Percentiles rank a stretch among this genome's conserved stretches.
Evolutionary conservation across 192 early-diverging fungal genomes (phyloP).

Genomic region (Umbelopsis ramanniana): DNA sequence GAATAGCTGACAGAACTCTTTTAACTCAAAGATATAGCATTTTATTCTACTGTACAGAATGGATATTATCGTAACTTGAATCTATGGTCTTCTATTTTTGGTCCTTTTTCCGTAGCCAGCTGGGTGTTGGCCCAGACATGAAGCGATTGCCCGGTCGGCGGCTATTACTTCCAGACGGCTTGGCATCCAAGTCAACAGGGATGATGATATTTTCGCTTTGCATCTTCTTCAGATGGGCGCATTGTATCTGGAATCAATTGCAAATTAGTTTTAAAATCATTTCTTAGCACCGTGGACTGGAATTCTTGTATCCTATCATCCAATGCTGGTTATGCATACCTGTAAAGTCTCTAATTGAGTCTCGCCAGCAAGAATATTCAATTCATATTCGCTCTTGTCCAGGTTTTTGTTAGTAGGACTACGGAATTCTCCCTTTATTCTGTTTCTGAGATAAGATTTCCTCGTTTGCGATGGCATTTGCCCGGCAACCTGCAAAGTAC

Average conservation of each 20-base stretch:
- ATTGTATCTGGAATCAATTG: not conserved
- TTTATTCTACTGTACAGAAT: not conserved
- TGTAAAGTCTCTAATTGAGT: constrained; percentile 7
- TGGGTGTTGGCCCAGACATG: constrained; percentile 11
- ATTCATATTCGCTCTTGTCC: constrained; percentile 17
- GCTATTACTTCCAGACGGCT: not conserved
- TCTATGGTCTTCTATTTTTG: not conserved
- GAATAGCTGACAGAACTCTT: not conserved
- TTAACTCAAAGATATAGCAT: not conserved
- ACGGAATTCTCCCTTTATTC: constrained; percentile 5
- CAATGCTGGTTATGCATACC: not conserved
- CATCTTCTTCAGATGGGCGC: constrained; percentile 3
- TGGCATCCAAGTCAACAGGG: constrained; percentile 4
- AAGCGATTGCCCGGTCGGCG: constrained; percentile 4
- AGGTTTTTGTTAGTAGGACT: not conserved
- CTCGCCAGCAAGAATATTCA: constrained; percentile 3
- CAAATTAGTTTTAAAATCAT: not conserved
- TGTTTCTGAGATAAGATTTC: constrained; percentile 10
- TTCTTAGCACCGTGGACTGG: too few relatives aligned
- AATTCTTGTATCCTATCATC: too few relatives aligned
- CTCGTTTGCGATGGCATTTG: constrained; percentile 16
- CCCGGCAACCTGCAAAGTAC: not conserved
- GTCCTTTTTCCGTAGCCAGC: constrained; percentile 6
- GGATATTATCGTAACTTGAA: too few relatives aligned
- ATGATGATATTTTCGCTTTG: constrained; percentile 10